A percentile compares a stretch with the other conserved stretches of the same genome.
Evolutionary conservation across 805 yeast species (phyloP).

Genomic region (Blastobotrys americana): DNA sequence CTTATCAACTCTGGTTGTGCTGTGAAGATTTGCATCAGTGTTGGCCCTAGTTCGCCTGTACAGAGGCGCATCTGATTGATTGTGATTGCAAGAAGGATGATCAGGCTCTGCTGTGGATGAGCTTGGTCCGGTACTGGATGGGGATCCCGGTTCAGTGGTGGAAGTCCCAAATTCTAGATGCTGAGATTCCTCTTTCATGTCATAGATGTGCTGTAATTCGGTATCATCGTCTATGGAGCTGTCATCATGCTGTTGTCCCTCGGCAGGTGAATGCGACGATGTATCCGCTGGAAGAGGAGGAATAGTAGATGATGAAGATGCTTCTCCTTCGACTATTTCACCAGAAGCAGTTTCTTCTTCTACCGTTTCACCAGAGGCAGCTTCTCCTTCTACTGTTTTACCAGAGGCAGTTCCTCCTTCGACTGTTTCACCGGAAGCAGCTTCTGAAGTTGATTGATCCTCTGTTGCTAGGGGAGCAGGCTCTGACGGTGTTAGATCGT

Average conservation of each 20-base stretch:
- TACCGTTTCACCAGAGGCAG: background rate
- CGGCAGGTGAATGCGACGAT: background rate
- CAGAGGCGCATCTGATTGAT: background rate
- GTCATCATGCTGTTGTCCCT: no score
- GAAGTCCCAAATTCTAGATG: background rate
- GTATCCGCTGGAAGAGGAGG: background rate
- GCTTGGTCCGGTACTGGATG: background rate
- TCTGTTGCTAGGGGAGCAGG: background rate
- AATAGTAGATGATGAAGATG: background rate
- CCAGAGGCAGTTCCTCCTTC: background rate
- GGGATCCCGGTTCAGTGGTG: background rate
- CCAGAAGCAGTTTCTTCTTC: background rate
- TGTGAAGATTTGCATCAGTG: background rate
- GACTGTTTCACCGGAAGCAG: background rate
- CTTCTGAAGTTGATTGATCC: background rate
- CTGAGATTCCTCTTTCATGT: background rate
- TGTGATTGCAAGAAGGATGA: no score
- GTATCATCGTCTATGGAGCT: constrained; percentile 2
- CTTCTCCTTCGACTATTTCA: background rate
- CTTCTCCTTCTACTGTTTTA: background rate
- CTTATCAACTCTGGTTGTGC: no score
- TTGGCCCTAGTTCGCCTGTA: background rate
- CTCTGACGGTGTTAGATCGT: background rate
- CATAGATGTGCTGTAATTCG: background rate
- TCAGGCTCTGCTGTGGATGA: background rate